Conservation (phyloP, 768 basidiomycete species). For the Boletus patriciae region DNA sequence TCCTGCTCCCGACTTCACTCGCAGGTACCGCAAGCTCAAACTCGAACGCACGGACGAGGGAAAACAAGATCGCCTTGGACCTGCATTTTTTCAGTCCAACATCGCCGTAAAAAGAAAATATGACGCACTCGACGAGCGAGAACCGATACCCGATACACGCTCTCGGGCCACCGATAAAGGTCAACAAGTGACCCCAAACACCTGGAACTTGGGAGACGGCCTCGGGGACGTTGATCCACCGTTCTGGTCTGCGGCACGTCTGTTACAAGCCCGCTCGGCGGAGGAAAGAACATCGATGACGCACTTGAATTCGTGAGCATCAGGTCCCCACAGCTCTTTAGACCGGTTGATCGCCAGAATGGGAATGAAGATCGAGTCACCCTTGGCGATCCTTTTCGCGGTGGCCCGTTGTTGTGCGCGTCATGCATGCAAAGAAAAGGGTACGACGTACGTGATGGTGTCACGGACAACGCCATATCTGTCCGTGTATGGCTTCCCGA, state of each 20-base stretch:
- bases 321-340: constrained; percentile 59
- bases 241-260: constrained; percentile 50
- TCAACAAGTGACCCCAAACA: constrained; percentile 57
- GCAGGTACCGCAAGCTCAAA: constrained; percentile 54
- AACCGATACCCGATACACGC: constrained; percentile 71
- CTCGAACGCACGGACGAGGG: constrained; percentile 50
- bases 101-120: too few species aligned
- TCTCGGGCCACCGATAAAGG: constrained; percentile 64
- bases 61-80: constrained; percentile 48
- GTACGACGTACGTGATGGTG: constrained; percentile 35
- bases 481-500: constrained; percentile 47
- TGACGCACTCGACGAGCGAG: constrained; percentile 53
- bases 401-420: not conserved
- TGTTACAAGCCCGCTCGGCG: not conserved
- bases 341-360: constrained; percentile 54
- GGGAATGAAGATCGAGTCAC: constrained; percentile 49
- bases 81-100: constrained; percentile 13
- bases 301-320: constrained; percentile 62
- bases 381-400: constrained; percentile 40
- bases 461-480: constrained; percentile 42
- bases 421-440: not conserved
- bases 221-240: constrained; percentile 55
- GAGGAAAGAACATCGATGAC: not conserved
- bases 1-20: constrained; percentile 35
- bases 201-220: constrained; percentile 50